Conservation (phyloP, 345 rosid genomes). For the Moricandia moricandioides region DNA sequence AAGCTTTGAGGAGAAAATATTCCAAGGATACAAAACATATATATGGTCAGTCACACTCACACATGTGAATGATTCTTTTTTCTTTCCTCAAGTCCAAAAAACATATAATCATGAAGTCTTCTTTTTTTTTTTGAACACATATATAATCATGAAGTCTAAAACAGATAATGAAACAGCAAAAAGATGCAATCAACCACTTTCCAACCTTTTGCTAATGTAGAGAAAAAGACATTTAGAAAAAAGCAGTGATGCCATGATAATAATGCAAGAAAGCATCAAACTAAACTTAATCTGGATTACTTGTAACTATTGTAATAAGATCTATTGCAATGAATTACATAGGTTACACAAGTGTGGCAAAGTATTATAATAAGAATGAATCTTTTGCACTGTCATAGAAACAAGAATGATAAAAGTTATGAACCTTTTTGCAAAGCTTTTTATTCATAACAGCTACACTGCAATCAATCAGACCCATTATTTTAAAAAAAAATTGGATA, state of each 20-base stretch:
- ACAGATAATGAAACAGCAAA: conserved; percentile 30
- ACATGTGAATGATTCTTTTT: conserved; percentile 30
- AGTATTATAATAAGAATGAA: conserved; percentile 24
- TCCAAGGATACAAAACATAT: neutral
- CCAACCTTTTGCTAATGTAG: conserved; percentile 13
- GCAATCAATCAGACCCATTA: conserved; percentile 30
- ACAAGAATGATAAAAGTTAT: conserved; percentile 42
- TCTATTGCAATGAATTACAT: neutral
- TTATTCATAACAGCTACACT: conserved; percentile 36
- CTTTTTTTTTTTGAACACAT: no score
- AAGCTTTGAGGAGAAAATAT: neutral
- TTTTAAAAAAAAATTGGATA: neutral
- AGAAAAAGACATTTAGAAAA: conserved; percentile 18
- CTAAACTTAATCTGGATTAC: neutral
- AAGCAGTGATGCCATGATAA: conserved; percentile 18
- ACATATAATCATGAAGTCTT: conserved; percentile 23
- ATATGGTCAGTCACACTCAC: conserved; percentile 24
- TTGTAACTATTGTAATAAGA: conserved; percentile 6
- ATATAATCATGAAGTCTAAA: conserved; percentile 28
- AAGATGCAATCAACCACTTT: conserved; percentile 37
- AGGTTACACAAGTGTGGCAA: conserved; percentile 10
- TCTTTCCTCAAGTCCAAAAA: conserved; percentile 10
- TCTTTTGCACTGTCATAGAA: conserved; percentile 36
- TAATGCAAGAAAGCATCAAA: conserved; percentile 10
- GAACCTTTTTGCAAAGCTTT: conserved; percentile 47